Evolutionary conservation across 495 filamentous ascomycete genomes (phyloP), one percentile per base, ranked within the genome.

Genomic region (Lasiosphaeria miniovina): DNA sequence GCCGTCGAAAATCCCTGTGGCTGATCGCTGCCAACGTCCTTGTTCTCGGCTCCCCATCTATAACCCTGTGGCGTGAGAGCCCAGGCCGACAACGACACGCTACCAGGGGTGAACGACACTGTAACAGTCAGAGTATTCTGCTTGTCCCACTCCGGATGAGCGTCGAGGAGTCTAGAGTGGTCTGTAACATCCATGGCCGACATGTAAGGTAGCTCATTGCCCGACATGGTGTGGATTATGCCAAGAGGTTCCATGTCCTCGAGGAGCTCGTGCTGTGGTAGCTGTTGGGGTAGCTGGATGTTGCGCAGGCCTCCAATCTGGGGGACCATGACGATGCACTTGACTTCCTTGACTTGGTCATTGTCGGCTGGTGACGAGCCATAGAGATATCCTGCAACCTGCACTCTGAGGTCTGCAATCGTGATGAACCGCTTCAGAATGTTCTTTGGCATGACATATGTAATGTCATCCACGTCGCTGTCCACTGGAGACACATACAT

Each of bases 381-480:
- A 71, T 98, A 99, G 10, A 99, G 82, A 71, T 96, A 99, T 32
- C 92, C 95, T 2, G 93, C 90, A 33, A 98, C 93, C 71, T 99
- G 95, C 52, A 96, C 90, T 32, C 95, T 91, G 36, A 99, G 85
- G 80, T 99, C 95, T 50, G 95, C 89, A 67, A 99, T 96, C 59
- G 90, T 92, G 77, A 99, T 98, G 84, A 99, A 99, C 55, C 91
- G 88, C 82, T 96, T 97, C 68, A 99, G 84, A 58, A 98, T 87
- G 73, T 99, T 99, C 82, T 98, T 98, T 0, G 95, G 95, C 92
- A 99, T 96, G 66, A 99, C 87, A 67, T 96, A 97, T 9, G 91
- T 96, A 71, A 88, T 90, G 66, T 90, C 88, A 32, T 89, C 86
- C 50, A 84, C 72, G 55, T 90, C 89, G 68, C 93, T 88, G 65